Conservation (phyloP, 345 rosid species). For the Lepidium africanum region DNA sequence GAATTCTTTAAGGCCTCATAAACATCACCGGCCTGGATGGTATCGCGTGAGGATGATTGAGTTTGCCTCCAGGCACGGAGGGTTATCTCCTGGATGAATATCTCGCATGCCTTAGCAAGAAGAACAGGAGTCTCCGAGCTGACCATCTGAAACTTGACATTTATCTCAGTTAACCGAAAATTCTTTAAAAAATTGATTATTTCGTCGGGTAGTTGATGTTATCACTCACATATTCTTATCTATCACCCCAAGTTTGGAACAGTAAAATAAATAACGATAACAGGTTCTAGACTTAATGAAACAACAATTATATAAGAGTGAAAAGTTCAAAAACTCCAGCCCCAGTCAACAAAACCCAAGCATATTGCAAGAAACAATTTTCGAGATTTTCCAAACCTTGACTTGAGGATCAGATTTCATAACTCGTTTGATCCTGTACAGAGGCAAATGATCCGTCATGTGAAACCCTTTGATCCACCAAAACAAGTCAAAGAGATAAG, state of each 20-base stretch:
- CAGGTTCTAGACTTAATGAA: not conserved
- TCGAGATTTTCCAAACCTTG: not conserved
- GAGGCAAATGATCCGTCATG: not conserved
- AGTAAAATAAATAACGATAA: not conserved
- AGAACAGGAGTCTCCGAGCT: constrained; percentile 23
- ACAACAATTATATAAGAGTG: not conserved
- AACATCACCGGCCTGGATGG: not conserved
- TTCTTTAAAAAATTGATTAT: not conserved
- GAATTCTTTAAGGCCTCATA: not conserved
- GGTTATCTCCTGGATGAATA: constrained; percentile 22
- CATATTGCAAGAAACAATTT: not conserved
- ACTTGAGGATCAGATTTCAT: constrained; percentile 1
- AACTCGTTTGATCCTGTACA: not conserved
- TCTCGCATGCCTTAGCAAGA: constrained; percentile 35
- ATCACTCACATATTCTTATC: not conserved
- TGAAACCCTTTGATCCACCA: not conserved
- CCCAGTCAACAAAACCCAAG: not conserved
- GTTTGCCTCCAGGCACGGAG: constrained; percentile 30
- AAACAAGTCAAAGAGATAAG: not conserved
- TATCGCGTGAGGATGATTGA: constrained; percentile 11
- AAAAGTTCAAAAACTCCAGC: not conserved
- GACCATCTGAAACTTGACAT: constrained; percentile 14
- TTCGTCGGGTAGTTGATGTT: no score
- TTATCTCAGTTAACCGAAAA: not conserved
- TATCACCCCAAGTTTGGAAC: not conserved